Base-by-base conservation (phyloP, 352 stramenopile species). In the Phytophthora hibernalis region DNA sequence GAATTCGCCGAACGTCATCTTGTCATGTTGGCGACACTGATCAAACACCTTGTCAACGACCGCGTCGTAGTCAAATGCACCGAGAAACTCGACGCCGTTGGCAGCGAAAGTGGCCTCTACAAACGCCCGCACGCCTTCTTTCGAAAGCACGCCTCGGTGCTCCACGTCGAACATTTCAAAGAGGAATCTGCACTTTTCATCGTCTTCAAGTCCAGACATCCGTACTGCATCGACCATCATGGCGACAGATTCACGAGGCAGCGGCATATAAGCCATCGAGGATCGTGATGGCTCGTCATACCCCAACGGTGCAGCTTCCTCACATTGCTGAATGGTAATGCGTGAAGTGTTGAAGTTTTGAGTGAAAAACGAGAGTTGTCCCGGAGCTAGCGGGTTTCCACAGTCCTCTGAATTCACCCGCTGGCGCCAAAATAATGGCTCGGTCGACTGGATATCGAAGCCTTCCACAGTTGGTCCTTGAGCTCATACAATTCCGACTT, bases 81-180 rank as follows among this genome's bases (percentile, higher is more conserved):
- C 77, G 21, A 84, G 61, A 40, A 86, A 87, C 18, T 79, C 63
- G n/a, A 92, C 65, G 33, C 79, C 79, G 60, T 90, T 82, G 20
- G 72, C 62, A 1, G 78, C 58, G 31, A 91, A 84, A 1, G 75
- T 89, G 8, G 74, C 78, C 33, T 88, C 82, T 2, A 92, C 58
- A 55, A 92, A 92, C n/a, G 74, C 73, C 8, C 65, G 40, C 15
- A 91, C 77, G 10, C 74, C 80, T 5, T 84, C 71, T 18, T 77
- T 74, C 8, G 81, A 77, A 21, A 92, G 51, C 3, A 86, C 67
- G 2, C 80, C 80, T 3, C 49, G 50, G 31, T 72, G 65, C 38
- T 87, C 72, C 12, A 83, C 61, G 53, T 92, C 82, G 20, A 92
- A 89, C 40, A 87, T 70, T 16, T 90, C 82, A 40, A 90, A 92